Conservation (phyloP, 306 rosid species). For the Mimosa pudica region DNA sequence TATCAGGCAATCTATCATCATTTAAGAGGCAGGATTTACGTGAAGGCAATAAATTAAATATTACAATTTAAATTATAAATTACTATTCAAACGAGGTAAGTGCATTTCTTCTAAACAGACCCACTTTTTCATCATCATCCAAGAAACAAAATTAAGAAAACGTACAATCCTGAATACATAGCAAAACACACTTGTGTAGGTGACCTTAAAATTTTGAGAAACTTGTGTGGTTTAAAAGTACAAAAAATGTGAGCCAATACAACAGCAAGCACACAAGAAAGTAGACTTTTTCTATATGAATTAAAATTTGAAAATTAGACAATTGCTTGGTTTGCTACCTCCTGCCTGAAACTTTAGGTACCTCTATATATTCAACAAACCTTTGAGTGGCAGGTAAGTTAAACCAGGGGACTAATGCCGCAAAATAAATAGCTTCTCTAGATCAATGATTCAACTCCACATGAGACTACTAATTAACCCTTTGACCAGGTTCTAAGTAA, state of each 20-base stretch:
- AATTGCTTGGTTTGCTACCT: background rate
- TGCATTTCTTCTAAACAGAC: conserved; percentile 6
- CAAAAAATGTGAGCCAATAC: background rate
- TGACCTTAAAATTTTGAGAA: background rate
- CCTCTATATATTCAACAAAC: background rate
- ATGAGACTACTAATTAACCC: background rate
- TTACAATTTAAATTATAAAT: background rate
- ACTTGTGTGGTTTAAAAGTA: background rate
- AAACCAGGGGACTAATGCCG: background rate
- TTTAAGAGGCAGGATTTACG: background rate
- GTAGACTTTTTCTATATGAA: background rate
- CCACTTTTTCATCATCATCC: background rate
- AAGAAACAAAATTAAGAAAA: background rate
- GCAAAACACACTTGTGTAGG: background rate
- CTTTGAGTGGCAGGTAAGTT: background rate
- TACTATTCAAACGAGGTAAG: background rate
- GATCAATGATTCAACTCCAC: background rate
- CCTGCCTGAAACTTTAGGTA: background rate
- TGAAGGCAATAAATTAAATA: background rate
- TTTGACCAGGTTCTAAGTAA: conserved; percentile 11
- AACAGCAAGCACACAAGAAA: background rate
- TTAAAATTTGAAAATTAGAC: background rate
- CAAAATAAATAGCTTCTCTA: background rate
- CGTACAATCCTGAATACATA: conserved; percentile 12
- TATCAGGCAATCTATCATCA: background rate